Evolutionary conservation across 2,329 filamentous ascomycete genomes (phyloP).

Genomic region (Monosporascus sp.): DNA sequence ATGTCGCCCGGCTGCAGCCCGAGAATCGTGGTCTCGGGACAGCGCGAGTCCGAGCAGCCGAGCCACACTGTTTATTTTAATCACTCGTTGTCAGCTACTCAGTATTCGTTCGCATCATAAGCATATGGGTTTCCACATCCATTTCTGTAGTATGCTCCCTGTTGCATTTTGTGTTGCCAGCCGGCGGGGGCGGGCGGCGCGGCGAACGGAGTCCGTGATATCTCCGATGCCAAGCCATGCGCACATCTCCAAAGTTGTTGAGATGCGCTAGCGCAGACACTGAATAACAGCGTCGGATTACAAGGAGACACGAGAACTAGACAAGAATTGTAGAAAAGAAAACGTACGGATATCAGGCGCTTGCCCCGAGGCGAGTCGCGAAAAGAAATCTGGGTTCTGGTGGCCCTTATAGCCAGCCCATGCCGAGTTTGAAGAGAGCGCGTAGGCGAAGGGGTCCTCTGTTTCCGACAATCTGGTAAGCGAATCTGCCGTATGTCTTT

Average conservation of each 20-base stretch:
- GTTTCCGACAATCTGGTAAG: conserved; percentile 19
- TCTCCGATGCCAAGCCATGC: neutral
- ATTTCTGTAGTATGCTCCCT: no score
- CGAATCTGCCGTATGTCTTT: neutral
- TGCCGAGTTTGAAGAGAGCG: conserved; percentile 63
- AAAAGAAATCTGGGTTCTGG: conserved; percentile 67
- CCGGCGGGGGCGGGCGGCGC: no score
- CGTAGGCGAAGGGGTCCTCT: conserved; percentile 57
- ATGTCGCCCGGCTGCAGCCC: conserved; percentile 77
- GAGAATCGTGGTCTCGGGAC: conserved; percentile 77
- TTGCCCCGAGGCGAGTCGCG: conserved; percentile 62
- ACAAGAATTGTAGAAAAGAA: neutral
- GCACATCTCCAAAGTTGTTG: neutral
- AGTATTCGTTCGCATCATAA: neutral
- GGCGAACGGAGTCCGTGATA: no score
- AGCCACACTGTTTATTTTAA: conserved; percentile 61
- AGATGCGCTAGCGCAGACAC: neutral
- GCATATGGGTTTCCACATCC: neutral
- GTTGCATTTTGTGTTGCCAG: neutral
- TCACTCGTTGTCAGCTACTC: conserved; percentile 6
- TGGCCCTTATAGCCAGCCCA: conserved; percentile 64
- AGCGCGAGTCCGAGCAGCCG: conserved; percentile 80
- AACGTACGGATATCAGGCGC: conserved; percentile 54
- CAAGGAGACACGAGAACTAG: neutral
- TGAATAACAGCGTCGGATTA: neutral